These are phyloP conservation scores for Linderina pennispora DNA, from an alignment of 192 early-diverging fungal species.

Conservation along the genomic window DNA sequence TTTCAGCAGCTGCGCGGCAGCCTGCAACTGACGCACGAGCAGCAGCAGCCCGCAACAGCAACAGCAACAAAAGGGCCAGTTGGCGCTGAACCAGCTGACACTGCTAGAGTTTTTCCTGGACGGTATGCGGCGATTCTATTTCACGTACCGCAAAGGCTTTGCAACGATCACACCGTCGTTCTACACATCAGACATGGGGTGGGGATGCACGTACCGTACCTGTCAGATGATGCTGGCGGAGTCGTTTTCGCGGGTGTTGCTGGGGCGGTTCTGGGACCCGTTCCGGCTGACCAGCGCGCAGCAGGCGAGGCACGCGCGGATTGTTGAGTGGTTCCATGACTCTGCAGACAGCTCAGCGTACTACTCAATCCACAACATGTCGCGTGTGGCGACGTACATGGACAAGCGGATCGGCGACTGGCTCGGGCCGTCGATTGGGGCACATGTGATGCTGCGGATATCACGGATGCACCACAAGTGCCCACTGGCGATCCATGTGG, in stretches of 20 bases:
- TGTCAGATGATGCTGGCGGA: slow-evolving; percentile 50
- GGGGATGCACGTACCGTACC: slow-evolving; percentile 50
- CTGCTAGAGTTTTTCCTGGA: slow-evolving; percentile 47
- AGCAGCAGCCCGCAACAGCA: slow-evolving; percentile 11
- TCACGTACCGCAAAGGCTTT: slow-evolving; percentile 46
- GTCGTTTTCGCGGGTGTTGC: slow-evolving; percentile 40
- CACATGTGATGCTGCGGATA: slow-evolving; percentile 46
- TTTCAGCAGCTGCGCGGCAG: slow-evolving; percentile 17
- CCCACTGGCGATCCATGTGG: slow-evolving; percentile 44
- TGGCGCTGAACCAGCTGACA: slow-evolving; percentile 45
- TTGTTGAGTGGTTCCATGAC: slow-evolving; percentile 47
- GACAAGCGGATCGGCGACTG: slow-evolving; percentile 49
- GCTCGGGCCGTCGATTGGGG: slow-evolving; percentile 47
- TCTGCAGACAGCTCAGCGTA: slow-evolving; percentile 25
- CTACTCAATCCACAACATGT: slow-evolving; percentile 49
- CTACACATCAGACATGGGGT: slow-evolving; percentile 51
- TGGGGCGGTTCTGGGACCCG: slow-evolving; percentile 45
- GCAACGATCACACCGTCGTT: slow-evolving; percentile 48
- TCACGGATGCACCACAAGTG: slow-evolving; percentile 35
- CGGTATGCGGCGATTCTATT: slow-evolving; percentile 48
- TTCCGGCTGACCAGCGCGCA: slow-evolving; percentile 30
- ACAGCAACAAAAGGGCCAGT: too few species aligned
- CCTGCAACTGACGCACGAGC: slow-evolving; percentile 6
- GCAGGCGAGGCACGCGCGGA: slow-evolving; percentile 27
- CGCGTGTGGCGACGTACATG: slow-evolving; percentile 42